phyloP scores from a whole-genome alignment of 129 eudicot genomes.

The Apium graveolens region DNA sequence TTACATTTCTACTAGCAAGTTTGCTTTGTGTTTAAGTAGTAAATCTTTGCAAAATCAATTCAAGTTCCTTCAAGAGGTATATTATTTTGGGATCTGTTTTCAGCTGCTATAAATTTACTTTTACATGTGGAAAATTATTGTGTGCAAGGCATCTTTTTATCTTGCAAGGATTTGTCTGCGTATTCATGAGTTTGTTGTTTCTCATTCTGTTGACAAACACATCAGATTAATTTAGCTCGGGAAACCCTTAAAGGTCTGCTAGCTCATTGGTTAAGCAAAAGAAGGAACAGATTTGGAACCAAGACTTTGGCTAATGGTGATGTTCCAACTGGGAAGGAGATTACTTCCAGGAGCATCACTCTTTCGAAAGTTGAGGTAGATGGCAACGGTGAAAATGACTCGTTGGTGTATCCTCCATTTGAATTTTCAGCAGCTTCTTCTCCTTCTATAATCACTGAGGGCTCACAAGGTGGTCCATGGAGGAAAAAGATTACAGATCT shows the following conservation, averaged over 20 bases:
- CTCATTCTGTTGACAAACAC: conserved; percentile 11
- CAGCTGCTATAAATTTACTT: background rate
- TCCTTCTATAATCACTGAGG: conserved; percentile 97
- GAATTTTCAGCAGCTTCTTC: conserved; percentile 73
- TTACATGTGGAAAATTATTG: background rate
- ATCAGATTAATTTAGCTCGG: conserved; percentile 87
- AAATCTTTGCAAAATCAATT: background rate
- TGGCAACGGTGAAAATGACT: conserved; percentile 66
- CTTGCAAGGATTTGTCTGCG: background rate
- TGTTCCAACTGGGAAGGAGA: conserved; percentile 49
- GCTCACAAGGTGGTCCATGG: conserved; percentile 92
- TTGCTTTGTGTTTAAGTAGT: background rate
- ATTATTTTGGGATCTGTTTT: background rate
- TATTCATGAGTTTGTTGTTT: background rate
- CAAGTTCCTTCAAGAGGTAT: background rate
- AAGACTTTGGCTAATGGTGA: conserved; percentile 67
- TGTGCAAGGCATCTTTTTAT: background rate
- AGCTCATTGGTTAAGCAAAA: conserved; percentile 76
- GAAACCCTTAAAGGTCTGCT: conserved; percentile 95
- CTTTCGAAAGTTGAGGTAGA: conserved; percentile 74
- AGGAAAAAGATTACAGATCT: conserved; percentile 81
- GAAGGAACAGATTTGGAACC: conserved; percentile 70
- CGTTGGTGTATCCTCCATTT: conserved; percentile 81
- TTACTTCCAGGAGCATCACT: conserved; percentile 45
- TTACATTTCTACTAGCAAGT: background rate